Evolutionary conservation across 2,329 filamentous ascomycete genomes (phyloP), one percentile per base, ranked within the genome.

Genomic region (Paecilomyces sp.): DNA sequence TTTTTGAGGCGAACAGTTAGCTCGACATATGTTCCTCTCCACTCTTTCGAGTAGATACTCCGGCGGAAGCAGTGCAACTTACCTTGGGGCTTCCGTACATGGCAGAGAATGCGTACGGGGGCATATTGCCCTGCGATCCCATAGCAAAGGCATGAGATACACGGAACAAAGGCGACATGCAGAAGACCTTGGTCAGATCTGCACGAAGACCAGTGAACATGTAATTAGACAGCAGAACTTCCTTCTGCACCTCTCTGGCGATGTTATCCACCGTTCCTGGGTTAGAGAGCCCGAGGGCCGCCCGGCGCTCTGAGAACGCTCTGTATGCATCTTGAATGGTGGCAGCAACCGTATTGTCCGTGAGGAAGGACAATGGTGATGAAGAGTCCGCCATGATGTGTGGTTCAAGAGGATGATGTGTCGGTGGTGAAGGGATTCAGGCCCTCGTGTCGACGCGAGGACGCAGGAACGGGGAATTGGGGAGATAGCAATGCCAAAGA

Each of bases 201-300:
- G 93, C 95, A 74, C 93, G 90, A 76, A 99, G 85, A 71, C 94
- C 94, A 53, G 91, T 90, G 82, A 99, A 97, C 87, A 94, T 95
- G 77, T 91, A 90, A 82, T 97, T 96, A 80, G 89, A 94, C 71
- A 97, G 86, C 75, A 97, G 88, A 69, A 97, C 92, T 84, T 97
- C 92, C 79, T 92, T 92, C 81, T 95, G 89, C 64, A 97, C 92
- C 81, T 99, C 94, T 75, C 89, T 88, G 68, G 89, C 85, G 75
- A 96, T 88, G 72, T 87, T 88, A 79, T 99, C 94, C 67, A 97
- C 88, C 57, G 90, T 92, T 70, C 94, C 94, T 50, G 94, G 94
- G 79, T 97, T 97, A 67, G 88, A 84, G 68, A 99, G 83, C 63
- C 92, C 93, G 65, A 99, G 85, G 78, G 90, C 89, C 68, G 88